Conservation (phyloP, 306 rosid genomes). For the peach (Prunus persica) region DNA sequence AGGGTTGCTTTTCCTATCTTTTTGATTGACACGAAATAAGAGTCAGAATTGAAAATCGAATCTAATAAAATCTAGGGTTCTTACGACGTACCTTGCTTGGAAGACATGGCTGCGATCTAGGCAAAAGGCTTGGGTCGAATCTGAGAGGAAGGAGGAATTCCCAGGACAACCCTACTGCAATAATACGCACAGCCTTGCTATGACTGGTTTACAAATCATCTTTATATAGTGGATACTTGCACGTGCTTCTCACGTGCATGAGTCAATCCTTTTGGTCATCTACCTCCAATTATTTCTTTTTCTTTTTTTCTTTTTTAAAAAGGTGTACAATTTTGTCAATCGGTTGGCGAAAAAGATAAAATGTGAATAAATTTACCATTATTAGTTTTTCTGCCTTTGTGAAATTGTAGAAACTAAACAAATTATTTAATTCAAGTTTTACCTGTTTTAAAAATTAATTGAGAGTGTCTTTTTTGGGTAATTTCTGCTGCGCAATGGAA, state of each 20-base stretch:
- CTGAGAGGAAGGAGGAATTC: conserved; percentile 12
- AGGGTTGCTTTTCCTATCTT: not conserved
- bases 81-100: conserved; percentile 66
- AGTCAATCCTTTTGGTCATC: not conserved
- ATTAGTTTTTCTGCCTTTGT: too few species aligned
- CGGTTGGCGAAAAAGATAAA: too few species aligned
- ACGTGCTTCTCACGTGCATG: not conserved
- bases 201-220: not conserved
- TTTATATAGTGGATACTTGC: not conserved
- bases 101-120: conserved; percentile 63
- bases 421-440: too few species aligned
- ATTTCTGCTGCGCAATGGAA: too few species aligned
- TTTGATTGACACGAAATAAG: not conserved
- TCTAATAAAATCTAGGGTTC: not conserved
- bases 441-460: too few species aligned
- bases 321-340: too few species aligned
- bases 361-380: too few species aligned
- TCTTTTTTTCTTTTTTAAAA: too few species aligned
- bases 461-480: too few species aligned
- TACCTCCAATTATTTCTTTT: not conserved
- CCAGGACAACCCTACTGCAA: not conserved
- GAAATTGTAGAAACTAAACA: too few species aligned
- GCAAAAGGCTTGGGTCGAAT: conserved; percentile 40
- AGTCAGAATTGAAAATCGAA: conserved; percentile 4
- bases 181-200: not conserved